phyloP scores from a whole-genome alignment of 495 filamentous ascomycete genomes.

The Apodospora peruviana region DNA sequence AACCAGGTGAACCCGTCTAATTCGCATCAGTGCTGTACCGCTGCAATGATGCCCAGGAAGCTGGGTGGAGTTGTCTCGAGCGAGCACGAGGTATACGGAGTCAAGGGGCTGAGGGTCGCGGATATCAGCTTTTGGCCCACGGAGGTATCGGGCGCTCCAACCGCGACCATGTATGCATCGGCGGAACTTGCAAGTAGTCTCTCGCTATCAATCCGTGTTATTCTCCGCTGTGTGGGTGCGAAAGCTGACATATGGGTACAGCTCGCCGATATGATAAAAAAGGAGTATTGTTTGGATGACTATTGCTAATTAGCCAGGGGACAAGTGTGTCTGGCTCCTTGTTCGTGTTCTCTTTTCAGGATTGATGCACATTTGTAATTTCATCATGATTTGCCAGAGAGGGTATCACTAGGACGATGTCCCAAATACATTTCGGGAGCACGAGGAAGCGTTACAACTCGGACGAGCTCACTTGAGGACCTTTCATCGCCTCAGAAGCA shows the following conservation, averaged over 20 bases:
- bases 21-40: constrained; percentile 36
- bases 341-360: no score
- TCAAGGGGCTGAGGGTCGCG: constrained; percentile 35
- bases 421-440: no score
- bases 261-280: constrained; percentile 26
- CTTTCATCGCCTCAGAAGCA: no score
- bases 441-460: no score
- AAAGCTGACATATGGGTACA: background rate
- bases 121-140: constrained; percentile 36
- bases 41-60: constrained; percentile 38
- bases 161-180: constrained; percentile 45
- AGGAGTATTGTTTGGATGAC: constrained; percentile 15
- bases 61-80: constrained; percentile 43
- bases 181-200: constrained; percentile 45
- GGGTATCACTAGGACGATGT: no score
- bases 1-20: constrained; percentile 25
- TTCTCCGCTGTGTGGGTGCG: background rate
- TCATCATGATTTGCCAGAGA: no score
- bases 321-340: no score
- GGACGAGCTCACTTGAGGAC: no score
- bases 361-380: no score
- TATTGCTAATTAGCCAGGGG: background rate
- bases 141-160: constrained; percentile 36
- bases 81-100: constrained; percentile 44
- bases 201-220: no score